Percentiles rank a stretch among this genome's conserved stretches.
phyloP scores from a whole-genome alignment of 768 basidiomycete genomes.

The Hysterangium stoloniferum region DNA sequence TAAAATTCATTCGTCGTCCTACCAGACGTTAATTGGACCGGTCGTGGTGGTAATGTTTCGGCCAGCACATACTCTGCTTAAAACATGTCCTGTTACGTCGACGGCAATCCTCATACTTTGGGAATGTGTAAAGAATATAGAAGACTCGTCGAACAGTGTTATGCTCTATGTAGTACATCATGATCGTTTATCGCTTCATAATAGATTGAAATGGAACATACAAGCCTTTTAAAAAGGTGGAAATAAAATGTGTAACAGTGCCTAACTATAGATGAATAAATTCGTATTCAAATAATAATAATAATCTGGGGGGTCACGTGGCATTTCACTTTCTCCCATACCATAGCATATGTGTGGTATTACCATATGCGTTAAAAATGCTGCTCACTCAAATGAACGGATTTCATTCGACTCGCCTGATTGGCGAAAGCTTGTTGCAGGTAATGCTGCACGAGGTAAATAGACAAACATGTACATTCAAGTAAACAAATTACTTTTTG shows the following conservation, averaged over 20 bases:
- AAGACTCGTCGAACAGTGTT: too few species aligned
- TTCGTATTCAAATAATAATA: too few species aligned
- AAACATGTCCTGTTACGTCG: conserved; percentile 10
- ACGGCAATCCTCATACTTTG: background rate
- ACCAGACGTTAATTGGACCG: conserved; percentile 96
- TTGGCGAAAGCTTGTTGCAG: conserved; percentile 31
- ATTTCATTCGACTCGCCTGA: background rate
- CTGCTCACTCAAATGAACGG: background rate
- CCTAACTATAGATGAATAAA: too few species aligned
- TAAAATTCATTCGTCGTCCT: conserved; percentile 9
- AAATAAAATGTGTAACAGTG: too few species aligned
- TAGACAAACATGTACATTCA: background rate
- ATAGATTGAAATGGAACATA: too few species aligned
- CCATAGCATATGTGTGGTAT: conserved; percentile 62
- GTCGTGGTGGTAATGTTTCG: conserved; percentile 91
- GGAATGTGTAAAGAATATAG: background rate
- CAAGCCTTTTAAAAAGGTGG: too few species aligned
- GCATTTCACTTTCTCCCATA: background rate
- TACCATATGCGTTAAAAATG: conserved; percentile 36
- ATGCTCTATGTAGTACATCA: too few species aligned
- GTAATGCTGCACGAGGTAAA: conserved; percentile 56
- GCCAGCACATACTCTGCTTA: conserved; percentile 77
- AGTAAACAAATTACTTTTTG: background rate
- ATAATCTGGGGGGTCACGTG: too few species aligned
- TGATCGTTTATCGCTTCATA: too few species aligned